phyloP scores from a whole-genome alignment of 331 rosid genomes.

The Arachis monticola region DNA sequence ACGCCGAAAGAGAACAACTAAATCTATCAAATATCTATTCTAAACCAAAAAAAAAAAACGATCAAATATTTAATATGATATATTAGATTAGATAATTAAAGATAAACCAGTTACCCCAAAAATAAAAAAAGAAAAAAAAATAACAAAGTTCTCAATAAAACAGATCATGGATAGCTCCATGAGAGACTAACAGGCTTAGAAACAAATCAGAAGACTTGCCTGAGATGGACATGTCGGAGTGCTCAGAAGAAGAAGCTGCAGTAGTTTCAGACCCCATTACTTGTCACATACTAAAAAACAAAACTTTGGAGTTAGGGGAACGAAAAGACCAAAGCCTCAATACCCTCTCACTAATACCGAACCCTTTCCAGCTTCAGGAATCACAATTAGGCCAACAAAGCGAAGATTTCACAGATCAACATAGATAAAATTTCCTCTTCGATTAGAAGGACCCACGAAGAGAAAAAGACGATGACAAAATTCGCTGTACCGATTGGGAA shows the following conservation, averaged over 20 bases:
- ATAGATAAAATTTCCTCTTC: not conserved
- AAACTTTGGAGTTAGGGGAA: slow-evolving; percentile 8
- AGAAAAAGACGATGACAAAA: not conserved
- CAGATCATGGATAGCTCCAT: not conserved
- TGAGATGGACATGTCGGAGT: slow-evolving; percentile 39
- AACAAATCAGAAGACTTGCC: slow-evolving; percentile 37
- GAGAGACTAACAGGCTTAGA: not conserved
- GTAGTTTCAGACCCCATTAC: slow-evolving; percentile 59
- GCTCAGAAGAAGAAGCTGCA: slow-evolving; percentile 48
- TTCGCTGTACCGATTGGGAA: not conserved
- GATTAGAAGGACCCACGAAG: not conserved
- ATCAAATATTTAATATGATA: not conserved
- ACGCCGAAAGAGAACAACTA: slow-evolving; percentile 5
- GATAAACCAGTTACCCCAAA: slow-evolving; percentile 1
- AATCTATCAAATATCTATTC: slow-evolving; percentile 16
- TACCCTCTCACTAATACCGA: not conserved
- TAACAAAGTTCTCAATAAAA: slow-evolving; percentile 15
- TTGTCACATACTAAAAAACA: slow-evolving; percentile 41
- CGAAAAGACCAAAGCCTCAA: not conserved
- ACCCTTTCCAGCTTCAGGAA: not conserved
- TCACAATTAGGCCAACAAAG: slow-evolving; percentile 1
- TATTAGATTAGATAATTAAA: not conserved
- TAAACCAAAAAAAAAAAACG: too few species aligned
- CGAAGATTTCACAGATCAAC: slow-evolving; percentile 7
- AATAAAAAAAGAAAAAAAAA: not conserved